These are phyloP conservation scores for Neurospora sp. DNA, from an alignment of 495 filamentous ascomycete genomes.

Conservation along the genomic window DNA sequence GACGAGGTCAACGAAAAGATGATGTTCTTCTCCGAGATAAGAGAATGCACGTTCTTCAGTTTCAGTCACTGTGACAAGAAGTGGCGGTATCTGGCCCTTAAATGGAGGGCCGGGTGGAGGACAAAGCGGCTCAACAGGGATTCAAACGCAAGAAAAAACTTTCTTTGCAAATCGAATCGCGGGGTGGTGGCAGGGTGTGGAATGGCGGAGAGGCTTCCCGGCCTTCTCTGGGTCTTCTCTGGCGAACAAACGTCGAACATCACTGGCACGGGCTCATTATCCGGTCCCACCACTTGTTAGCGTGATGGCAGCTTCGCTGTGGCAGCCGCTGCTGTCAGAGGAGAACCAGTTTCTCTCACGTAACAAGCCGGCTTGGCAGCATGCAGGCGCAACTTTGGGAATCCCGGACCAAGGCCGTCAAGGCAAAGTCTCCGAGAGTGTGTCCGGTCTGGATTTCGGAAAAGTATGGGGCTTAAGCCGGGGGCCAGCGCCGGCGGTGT, in stretches of 20 bases:
- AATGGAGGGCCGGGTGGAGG: neutral
- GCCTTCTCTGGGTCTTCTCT: neutral
- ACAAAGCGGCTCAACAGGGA: neutral
- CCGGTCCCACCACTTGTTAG: neutral
- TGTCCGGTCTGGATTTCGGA: neutral
- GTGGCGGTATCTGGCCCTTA: neutral
- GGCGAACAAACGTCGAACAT: neutral
- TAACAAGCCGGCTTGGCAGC: neutral
- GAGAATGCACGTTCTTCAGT: neutral
- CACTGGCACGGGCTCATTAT: neutral
- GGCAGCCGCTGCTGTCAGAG: neutral
- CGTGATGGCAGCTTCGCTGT: neutral
- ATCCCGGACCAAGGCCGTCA: neutral
- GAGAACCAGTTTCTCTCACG: neutral
- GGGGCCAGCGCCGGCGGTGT: neutral
- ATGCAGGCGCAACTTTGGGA: neutral
- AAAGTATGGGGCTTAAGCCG: neutral
- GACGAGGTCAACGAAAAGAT: neutral
- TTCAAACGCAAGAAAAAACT: neutral
- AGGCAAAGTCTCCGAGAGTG: neutral
- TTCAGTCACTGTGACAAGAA: neutral
- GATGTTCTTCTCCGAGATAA: neutral
- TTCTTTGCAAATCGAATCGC: neutral
- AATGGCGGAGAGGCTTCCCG: neutral
- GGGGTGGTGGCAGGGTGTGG: neutral